phyloP scores from a whole-genome alignment of 2,329 filamentous ascomycete species.

The Hirsutella thompsonii region DNA sequence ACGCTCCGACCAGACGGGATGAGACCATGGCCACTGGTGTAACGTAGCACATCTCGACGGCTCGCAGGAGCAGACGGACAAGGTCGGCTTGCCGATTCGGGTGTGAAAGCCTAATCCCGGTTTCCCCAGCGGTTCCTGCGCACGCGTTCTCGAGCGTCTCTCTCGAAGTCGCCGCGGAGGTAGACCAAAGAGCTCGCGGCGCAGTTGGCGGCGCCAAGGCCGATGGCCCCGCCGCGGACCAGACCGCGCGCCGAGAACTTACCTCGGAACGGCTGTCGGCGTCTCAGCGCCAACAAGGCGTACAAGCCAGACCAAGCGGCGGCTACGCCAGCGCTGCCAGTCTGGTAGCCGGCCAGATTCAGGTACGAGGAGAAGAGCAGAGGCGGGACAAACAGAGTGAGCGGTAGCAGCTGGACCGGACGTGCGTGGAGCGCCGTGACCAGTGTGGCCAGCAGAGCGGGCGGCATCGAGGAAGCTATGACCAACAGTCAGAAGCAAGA shows the following conservation, averaged over 20 bases:
- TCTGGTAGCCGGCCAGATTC: slow-evolving; percentile 45
- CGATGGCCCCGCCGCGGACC: slow-evolving; percentile 37
- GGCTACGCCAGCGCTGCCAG: slow-evolving; percentile 41
- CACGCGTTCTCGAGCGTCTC: slow-evolving; percentile 33
- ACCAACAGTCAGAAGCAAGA: neutral
- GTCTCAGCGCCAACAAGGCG: slow-evolving; percentile 38
- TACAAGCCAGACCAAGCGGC: slow-evolving; percentile 46
- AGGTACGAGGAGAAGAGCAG: slow-evolving; percentile 45
- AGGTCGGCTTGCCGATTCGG: neutral
- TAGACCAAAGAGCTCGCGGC: slow-evolving; percentile 39
- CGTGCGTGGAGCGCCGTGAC: slow-evolving; percentile 42
- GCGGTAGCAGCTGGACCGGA: slow-evolving; percentile 36
- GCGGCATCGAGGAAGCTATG: slow-evolving; percentile 38
- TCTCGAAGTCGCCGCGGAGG: slow-evolving; percentile 33
- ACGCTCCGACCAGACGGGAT: too few species aligned
- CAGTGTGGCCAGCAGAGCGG: slow-evolving; percentile 42
- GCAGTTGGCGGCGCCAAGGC: slow-evolving; percentile 33
- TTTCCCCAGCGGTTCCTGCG: slow-evolving; percentile 38
- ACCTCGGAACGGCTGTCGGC: slow-evolving; percentile 24
- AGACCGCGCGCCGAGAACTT: slow-evolving; percentile 34
- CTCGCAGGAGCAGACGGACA: neutral
- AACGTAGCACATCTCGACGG: neutral
- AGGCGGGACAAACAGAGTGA: slow-evolving; percentile 37
- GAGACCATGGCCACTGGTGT: too few species aligned
- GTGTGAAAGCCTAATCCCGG: slow-evolving; percentile 2